Percentiles rank a stretch among this genome's conserved stretches.
Conservation (phyloP, 2,329 filamentous ascomycete species). For the Rhynchosporium secalis region DNA sequence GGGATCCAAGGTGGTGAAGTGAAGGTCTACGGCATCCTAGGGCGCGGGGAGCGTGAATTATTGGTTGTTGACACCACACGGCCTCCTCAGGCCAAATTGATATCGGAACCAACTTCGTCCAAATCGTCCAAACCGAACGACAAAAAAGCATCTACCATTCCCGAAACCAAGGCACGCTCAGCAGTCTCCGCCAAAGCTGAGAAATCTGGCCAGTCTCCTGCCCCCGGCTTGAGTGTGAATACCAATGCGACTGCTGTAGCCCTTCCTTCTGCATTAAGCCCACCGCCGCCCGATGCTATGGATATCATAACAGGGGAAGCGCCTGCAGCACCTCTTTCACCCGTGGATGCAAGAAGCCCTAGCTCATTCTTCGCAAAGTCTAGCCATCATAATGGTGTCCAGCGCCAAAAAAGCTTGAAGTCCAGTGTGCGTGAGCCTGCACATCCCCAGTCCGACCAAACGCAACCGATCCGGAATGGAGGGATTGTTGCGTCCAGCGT, state of each 20-base stretch:
- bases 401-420: too few species aligned
- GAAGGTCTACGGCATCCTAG: slow-evolving; percentile 67
- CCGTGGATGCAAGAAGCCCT: too few species aligned
- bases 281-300: too few species aligned
- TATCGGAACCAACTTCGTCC: slow-evolving; percentile 26
- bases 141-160: not conserved
- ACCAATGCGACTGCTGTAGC: not conserved
- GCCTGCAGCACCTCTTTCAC: too few species aligned
- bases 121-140: too few species aligned
- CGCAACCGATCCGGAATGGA: not conserved
- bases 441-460: too few species aligned
- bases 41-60: slow-evolving; percentile 66
- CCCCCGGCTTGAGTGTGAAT: not conserved
- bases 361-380: too few species aligned
- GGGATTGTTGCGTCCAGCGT: too few species aligned
- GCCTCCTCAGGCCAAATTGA: slow-evolving; percentile 29
- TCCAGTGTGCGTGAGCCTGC: too few species aligned
- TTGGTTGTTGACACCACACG: slow-evolving; percentile 61
- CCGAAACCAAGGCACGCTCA: not conserved
- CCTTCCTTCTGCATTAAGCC: too few species aligned
- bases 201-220: slow-evolving; percentile 10
- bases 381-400: too few species aligned
- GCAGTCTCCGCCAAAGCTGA: not conserved
- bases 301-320: too few species aligned
- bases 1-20: slow-evolving; percentile 66